A percentile compares a stretch with the other conserved stretches of the same genome.
phyloP scores from a whole-genome alignment of 768 basidiomycete genomes.

The Suillus variegatus region DNA sequence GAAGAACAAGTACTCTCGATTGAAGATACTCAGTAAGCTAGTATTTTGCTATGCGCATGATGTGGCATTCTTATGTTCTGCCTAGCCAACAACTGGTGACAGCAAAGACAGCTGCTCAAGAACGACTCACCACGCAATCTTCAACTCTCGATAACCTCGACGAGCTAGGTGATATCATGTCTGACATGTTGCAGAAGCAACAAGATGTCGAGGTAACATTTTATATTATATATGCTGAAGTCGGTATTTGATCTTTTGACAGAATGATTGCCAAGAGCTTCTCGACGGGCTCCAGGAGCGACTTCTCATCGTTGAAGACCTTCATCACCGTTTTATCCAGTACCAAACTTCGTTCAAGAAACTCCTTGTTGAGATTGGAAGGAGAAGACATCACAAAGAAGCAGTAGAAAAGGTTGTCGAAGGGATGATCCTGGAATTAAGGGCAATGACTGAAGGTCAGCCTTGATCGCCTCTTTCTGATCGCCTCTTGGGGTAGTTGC shows the following conservation, averaged over 20 bases:
- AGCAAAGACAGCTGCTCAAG: slow-evolving; percentile 43
- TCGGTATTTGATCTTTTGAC: slow-evolving; percentile 1
- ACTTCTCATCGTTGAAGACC: slow-evolving; percentile 58
- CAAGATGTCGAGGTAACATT: slow-evolving; percentile 62
- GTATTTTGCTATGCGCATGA: slow-evolving; percentile 5
- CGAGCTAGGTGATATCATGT: slow-evolving; percentile 78
- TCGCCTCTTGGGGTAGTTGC: slow-evolving; percentile 1
- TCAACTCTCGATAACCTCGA: slow-evolving; percentile 65
- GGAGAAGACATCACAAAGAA: slow-evolving; percentile 68
- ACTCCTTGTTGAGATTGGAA: slow-evolving; percentile 70
- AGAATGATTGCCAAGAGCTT: slow-evolving; percentile 56
- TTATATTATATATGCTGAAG: not conserved
- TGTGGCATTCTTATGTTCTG: slow-evolving; percentile 6
- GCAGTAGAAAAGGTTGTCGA: slow-evolving; percentile 63
- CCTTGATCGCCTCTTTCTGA: not conserved
- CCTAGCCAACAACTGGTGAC: slow-evolving; percentile 52
- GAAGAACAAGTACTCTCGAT: slow-evolving; percentile 59
- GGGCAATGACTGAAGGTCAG: slow-evolving; percentile 67
- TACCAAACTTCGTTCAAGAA: slow-evolving; percentile 77
- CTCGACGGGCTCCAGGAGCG: slow-evolving; percentile 60
- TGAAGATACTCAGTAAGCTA: slow-evolving; percentile 52
- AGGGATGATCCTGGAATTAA: slow-evolving; percentile 65
- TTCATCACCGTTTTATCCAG: slow-evolving; percentile 65
- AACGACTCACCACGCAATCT: slow-evolving; percentile 51
- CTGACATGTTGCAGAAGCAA: slow-evolving; percentile 72